A percentile compares a stretch with the other conserved stretches of the same genome.
phyloP scores from a whole-genome alignment of 2,329 filamentous ascomycete genomes.

The Penicillium sp. region DNA sequence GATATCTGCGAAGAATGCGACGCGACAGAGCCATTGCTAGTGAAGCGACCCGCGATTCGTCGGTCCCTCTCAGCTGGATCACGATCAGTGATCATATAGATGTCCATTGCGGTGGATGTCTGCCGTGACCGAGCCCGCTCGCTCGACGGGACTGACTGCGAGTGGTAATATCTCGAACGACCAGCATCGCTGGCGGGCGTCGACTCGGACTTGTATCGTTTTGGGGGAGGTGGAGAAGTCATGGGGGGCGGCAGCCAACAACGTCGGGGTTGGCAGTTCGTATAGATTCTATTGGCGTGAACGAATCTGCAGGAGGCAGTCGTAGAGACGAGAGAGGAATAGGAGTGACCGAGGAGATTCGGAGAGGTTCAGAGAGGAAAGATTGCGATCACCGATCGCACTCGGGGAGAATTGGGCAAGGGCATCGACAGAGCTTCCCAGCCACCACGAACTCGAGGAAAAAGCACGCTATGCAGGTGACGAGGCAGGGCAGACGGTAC shows the following conservation, averaged over 20 bases:
- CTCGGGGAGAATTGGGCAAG: not conserved
- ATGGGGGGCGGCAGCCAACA: constrained; percentile 23
- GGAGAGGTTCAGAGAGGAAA: not conserved
- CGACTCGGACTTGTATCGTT: constrained; percentile 31
- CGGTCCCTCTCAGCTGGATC: constrained; percentile 29
- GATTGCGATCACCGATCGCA: constrained; percentile 14
- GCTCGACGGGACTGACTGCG: constrained; percentile 30
- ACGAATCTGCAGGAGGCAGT: not conserved
- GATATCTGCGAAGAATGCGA: constrained; percentile 26
- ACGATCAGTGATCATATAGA: constrained; percentile 38
- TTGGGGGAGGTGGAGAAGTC: constrained; percentile 24
- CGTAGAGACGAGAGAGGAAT: not conserved
- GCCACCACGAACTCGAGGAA: not conserved
- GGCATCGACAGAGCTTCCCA: constrained; percentile 8
- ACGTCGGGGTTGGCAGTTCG: constrained; percentile 13
- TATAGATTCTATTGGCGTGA: constrained; percentile 3
- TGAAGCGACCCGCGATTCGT: constrained; percentile 25
- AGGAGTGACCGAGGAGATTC: not conserved
- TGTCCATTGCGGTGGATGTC: constrained; percentile 42
- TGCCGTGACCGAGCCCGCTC: constrained; percentile 37
- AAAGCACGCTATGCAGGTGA: constrained; percentile 6
- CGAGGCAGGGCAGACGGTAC: not conserved
- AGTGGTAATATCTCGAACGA: constrained; percentile 26
- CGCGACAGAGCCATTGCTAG: constrained; percentile 37
- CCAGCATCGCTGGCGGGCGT: constrained; percentile 27